A percentile compares a stretch with the other conserved stretches of the same genome.
These are phyloP conservation scores for Paraphaeosphaeria minitans DNA, from an alignment of 2,329 filamentous ascomycete genomes.

Conservation along the genomic window DNA sequence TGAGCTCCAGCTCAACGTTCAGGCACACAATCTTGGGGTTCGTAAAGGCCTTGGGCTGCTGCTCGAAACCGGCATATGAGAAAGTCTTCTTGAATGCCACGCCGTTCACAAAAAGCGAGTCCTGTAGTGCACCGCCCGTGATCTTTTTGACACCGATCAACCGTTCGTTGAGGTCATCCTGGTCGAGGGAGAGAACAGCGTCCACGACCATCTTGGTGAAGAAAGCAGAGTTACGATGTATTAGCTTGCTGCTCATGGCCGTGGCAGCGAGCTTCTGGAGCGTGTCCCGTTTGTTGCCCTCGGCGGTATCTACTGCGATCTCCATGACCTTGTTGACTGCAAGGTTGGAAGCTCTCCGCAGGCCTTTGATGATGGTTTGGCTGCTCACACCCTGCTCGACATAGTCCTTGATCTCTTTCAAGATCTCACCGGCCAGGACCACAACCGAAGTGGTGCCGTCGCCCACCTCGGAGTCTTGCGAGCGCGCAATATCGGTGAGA, in stretches of 20 bases:
- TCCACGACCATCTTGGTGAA: slow-evolving; percentile 99
- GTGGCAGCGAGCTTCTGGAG: slow-evolving; percentile 88
- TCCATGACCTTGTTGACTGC: slow-evolving; percentile 99
- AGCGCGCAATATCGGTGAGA: slow-evolving; percentile 96
- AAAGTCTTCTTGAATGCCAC: slow-evolving; percentile 99
- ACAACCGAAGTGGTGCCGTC: slow-evolving; percentile 98
- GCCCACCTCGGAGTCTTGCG: slow-evolving; percentile 98
- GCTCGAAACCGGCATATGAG: slow-evolving; percentile 97
- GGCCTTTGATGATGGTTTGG: slow-evolving; percentile 95
- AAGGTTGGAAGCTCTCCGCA: slow-evolving; percentile 84
- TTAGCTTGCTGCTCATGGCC: slow-evolving; percentile 99
- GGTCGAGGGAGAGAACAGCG: slow-evolving; percentile 91
- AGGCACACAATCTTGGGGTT: slow-evolving; percentile 96
- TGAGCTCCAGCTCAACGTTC: slow-evolving; percentile 97
- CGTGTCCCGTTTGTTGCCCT: slow-evolving; percentile 84
- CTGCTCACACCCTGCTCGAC: slow-evolving; percentile 97
- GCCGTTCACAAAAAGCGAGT: slow-evolving; percentile 95
- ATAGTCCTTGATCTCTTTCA: slow-evolving; percentile 95
- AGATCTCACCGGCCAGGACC: slow-evolving; percentile 93
- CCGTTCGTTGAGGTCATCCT: slow-evolving; percentile 96
- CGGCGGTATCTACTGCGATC: slow-evolving; percentile 84
- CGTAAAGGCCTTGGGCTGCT: slow-evolving; percentile 94
- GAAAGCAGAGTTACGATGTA: slow-evolving; percentile 94
- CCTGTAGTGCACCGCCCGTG: slow-evolving; percentile 91
- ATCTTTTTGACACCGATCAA: slow-evolving; percentile 99